Evolutionary conservation across 495 filamentous ascomycete genomes (phyloP).

Genomic region (Neurospora sp.): DNA sequence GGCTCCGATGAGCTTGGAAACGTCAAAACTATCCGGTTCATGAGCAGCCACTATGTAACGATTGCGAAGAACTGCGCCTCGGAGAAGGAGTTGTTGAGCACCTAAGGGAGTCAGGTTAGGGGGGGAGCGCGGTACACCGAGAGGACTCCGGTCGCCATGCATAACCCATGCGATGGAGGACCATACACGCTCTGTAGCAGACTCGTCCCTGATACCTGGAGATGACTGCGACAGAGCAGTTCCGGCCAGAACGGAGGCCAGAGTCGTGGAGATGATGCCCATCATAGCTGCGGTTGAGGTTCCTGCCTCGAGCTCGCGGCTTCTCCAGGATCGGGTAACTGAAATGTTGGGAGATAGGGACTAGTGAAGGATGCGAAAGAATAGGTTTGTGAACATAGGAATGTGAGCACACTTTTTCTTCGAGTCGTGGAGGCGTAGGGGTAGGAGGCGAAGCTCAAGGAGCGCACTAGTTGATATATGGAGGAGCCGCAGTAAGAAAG

Average conservation of each 20-base stretch:
- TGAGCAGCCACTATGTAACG: constrained; percentile 18
- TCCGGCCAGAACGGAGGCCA: constrained; percentile 7
- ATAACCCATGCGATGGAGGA: constrained; percentile 32
- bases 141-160: constrained; percentile 33
- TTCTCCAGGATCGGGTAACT: neutral
- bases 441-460: neutral
- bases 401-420: neutral
- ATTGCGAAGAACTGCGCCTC: constrained; percentile 25
- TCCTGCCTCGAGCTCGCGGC: neutral
- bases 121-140: neutral
- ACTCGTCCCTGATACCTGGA: neutral
- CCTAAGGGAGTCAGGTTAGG: constrained; percentile 31
- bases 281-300: constrained; percentile 10
- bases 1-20: constrained; percentile 4
- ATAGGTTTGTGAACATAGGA: neutral
- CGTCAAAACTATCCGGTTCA: constrained; percentile 7
- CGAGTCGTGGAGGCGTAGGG: neutral
- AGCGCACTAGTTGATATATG: neutral
- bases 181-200: constrained; percentile 30
- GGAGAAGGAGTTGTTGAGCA: constrained; percentile 28
- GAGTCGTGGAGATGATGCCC: constrained; percentile 1
- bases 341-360: neutral
- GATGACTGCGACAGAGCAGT: constrained; percentile 13
- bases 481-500: neutral
- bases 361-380: neutral